These are phyloP conservation scores for Ascochyta lentis DNA, from an alignment of 2,329 filamentous ascomycete species.

Conservation along the genomic window DNA sequence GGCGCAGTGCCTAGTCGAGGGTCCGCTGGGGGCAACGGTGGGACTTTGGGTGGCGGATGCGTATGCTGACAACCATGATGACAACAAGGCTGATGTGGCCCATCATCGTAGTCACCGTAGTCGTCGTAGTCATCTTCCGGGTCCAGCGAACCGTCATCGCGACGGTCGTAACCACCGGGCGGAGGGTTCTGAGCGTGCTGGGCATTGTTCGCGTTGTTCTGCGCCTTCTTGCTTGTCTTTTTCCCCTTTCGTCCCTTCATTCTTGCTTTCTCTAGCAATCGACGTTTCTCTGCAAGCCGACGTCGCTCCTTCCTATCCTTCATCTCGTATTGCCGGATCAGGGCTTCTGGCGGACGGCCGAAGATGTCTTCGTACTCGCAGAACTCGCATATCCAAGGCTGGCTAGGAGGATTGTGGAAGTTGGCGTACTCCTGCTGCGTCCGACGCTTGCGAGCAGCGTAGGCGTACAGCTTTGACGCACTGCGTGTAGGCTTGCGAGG, in stretches of 20 bases:
- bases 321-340: conserved; percentile 92
- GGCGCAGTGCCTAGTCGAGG: conserved; percentile 30
- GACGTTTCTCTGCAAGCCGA: conserved; percentile 82
- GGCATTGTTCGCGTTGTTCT: conserved; percentile 43
- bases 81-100: conserved; percentile 32
- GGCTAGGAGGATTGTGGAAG: conserved; percentile 77
- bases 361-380: conserved; percentile 98
- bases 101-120: conserved; percentile 43
- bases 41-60: conserved; percentile 36
- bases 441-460: conserved; percentile 78
- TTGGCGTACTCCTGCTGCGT: conserved; percentile 79
- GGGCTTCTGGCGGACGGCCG: conserved; percentile 79
- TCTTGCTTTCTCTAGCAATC: conserved; percentile 89
- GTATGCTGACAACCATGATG: conserved; percentile 44
- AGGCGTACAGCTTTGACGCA: conserved; percentile 72
- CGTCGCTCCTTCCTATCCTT: conserved; percentile 88
- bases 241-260: conserved; percentile 90
- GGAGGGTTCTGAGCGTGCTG: conserved; percentile 42
- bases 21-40: conserved; percentile 34
- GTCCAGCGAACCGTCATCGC: conserved; percentile 41
- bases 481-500: conserved; percentile 68
- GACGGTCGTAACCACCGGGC: conserved; percentile 40
- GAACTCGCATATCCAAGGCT: conserved; percentile 96
- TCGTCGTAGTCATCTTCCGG: conserved; percentile 48
- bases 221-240: conserved; percentile 73